Base-by-base conservation (phyloP, 2,329 filamentous ascomycete genomes). In the Trichoderma oligosporum region DNA sequence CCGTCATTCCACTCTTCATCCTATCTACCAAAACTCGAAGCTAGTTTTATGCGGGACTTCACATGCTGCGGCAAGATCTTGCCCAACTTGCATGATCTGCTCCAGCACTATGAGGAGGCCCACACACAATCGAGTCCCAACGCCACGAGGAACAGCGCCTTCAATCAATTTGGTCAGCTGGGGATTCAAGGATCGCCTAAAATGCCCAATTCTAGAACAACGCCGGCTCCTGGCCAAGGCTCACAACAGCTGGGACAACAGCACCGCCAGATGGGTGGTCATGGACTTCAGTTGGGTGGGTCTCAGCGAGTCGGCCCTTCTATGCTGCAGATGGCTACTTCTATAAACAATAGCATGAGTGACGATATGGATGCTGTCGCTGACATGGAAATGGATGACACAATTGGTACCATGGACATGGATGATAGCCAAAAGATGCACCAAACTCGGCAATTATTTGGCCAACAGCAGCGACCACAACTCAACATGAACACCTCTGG, bases 41-140 rank as follows among this genome's bases (percentile, higher is more conserved):
- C 93, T 61, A 94, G 93, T 69, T 99, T 97, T 72, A 95, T 97
- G 90, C 88, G 88, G 73, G 92, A 97, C 75, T 97, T 97, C 74
- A 88, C 88, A 52, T 99, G 94, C 76, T 99, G 94, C 74, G 91
- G 91, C 67, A 83, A 90, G 66, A 93, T 87, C 29, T 82, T 97
- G 64, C 88, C 92, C 22, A 95, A 92, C 49, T 82, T 99, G 64
- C 94, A 99, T 75, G 94, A 97, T 69, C 80, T 99, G 45, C 79
- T 99, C 45, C 91, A 96, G 70, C 94, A 99, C 72, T 99, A 97
- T 70, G 94, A 99, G 74, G 93, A 97, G 74, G 84, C 88, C 56
- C 94, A 99, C 73, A 93, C 91, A 14, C 85, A 89, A 62, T 81
- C 88, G 61, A 76, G 76, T 61, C 73, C 76, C 7, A 74, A 76